phyloP scores from a whole-genome alignment of 1,284 basidiomycete genomes.

The Wallemia hederae region DNA sequence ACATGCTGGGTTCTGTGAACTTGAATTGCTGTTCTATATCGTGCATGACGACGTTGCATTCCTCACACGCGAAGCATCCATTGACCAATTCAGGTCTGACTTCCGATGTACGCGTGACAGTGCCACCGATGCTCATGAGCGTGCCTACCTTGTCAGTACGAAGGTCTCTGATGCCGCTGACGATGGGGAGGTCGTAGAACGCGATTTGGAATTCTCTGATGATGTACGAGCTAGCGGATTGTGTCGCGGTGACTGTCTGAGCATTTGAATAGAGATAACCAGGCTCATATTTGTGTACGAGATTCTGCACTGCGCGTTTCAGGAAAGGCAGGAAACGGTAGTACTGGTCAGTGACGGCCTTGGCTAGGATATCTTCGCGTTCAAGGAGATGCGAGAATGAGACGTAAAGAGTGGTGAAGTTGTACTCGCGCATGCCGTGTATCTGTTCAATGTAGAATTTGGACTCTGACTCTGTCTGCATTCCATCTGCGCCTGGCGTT shows the following conservation, averaged over 20 bases:
- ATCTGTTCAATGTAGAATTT: constrained; percentile 71
- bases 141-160: constrained; percentile 77
- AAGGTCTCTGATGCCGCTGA: constrained; percentile 81
- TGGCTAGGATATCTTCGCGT: constrained; percentile 66
- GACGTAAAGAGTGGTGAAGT: constrained; percentile 81
- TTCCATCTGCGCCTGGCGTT: constrained; percentile 41
- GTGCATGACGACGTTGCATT: constrained; percentile 58
- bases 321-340: constrained; percentile 89
- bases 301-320: constrained; percentile 58
- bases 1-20: constrained; percentile 90
- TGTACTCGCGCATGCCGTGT: constrained; percentile 68
- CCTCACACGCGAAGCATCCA: constrained; percentile 75
- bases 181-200: constrained; percentile 83
- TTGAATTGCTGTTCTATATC: constrained; percentile 99
- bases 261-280: constrained; percentile 73
- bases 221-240: constrained; percentile 42
- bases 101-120: constrained; percentile 89
- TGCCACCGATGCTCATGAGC: constrained; percentile 75
- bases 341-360: constrained; percentile 77
- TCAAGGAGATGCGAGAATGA: constrained; percentile 75
- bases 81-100: constrained; percentile 81
- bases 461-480: constrained; percentile 22
- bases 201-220: constrained; percentile 82
- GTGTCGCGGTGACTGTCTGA: constrained; percentile 31
- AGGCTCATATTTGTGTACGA: constrained; percentile 63